These are phyloP conservation scores for Lichtheimia corymbifera DNA, from an alignment of 371 early-diverging fungal genomes.

Conservation along the genomic window DNA sequence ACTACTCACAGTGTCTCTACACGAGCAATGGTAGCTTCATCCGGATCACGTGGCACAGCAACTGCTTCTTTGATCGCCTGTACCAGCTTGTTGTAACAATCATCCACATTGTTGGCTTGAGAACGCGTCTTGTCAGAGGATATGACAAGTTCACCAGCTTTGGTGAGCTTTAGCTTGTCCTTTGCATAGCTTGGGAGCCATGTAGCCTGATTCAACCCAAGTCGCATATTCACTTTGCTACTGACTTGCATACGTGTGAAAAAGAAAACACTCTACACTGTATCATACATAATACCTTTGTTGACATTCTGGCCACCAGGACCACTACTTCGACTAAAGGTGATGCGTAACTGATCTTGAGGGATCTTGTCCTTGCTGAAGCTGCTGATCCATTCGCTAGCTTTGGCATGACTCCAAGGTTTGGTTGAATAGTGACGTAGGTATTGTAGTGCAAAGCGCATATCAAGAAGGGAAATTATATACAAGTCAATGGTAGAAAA, in stretches of 20 bases:
- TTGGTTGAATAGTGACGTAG: slow-evolving; percentile 4
- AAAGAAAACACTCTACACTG: neutral
- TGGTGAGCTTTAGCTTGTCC: slow-evolving; percentile 62
- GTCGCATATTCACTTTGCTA: slow-evolving; percentile 84
- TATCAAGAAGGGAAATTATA: too few relatives aligned
- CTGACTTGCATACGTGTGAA: slow-evolving; percentile 55
- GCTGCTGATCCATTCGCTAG: slow-evolving; percentile 28
- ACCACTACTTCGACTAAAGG: slow-evolving; percentile 61
- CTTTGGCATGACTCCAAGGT: slow-evolving; percentile 35
- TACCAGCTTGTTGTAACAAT: slow-evolving; percentile 77
- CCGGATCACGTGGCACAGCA: slow-evolving; percentile 71
- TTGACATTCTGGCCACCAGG: slow-evolving; percentile 95
- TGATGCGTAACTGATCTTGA: slow-evolving; percentile 29
- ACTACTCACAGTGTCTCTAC: slow-evolving; percentile 58
- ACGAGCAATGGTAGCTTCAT: slow-evolving; percentile 60
- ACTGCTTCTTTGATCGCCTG: slow-evolving; percentile 66
- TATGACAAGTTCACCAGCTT: slow-evolving; percentile 72
- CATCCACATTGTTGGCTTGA: slow-evolving; percentile 77
- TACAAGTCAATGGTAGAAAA: too few relatives aligned
- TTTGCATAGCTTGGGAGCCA: slow-evolving; percentile 82
- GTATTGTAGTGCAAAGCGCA: neutral
- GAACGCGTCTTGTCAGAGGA: slow-evolving; percentile 81
- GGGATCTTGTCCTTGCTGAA: slow-evolving; percentile 38
- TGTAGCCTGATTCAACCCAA: slow-evolving; percentile 59
- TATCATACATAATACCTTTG: slow-evolving; percentile 60